A percentile compares a stretch with the other conserved stretches of the same genome.
Conservation (phyloP, 2,329 filamentous ascomycete genomes). For the Leptodontidium sp. region DNA sequence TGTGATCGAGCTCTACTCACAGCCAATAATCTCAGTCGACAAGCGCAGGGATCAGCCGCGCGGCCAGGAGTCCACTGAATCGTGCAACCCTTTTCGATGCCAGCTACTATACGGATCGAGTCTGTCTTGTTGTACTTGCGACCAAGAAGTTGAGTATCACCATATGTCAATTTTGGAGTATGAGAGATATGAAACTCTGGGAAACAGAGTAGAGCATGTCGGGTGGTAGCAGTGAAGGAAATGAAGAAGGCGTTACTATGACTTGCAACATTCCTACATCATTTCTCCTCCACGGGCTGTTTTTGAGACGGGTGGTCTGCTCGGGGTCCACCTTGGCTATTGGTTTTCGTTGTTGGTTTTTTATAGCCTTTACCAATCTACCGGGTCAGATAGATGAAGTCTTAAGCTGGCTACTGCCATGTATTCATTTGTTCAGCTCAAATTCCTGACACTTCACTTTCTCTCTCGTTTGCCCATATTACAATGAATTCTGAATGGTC, state of each 20-base stretch:
- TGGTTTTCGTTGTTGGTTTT: too few species aligned
- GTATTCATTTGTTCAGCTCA: too few species aligned
- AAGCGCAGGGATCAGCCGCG: background rate
- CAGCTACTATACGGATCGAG: too few species aligned
- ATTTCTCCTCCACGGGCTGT: too few species aligned
- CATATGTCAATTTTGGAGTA: background rate
- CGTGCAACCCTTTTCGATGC: background rate
- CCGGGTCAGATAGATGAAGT: background rate
- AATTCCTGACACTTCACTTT: background rate
- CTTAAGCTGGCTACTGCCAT: conserved; percentile 9
- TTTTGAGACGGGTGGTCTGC: too few species aligned
- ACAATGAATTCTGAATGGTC: conserved; percentile 6
- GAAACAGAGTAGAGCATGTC: background rate
- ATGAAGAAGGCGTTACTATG: background rate
- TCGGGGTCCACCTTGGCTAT: too few species aligned
- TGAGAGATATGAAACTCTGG: background rate
- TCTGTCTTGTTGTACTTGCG: background rate
- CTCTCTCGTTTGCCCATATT: background rate
- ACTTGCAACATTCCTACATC: background rate
- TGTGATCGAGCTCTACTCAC: background rate
- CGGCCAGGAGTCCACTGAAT: background rate
- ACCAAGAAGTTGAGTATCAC: background rate
- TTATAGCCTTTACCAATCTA: too few species aligned
- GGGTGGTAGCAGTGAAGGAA: background rate
- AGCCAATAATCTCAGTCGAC: background rate